Base-by-base conservation (phyloP, 108 stramenopile genomes). In the Pseudonitzschia multiseries region DNA sequence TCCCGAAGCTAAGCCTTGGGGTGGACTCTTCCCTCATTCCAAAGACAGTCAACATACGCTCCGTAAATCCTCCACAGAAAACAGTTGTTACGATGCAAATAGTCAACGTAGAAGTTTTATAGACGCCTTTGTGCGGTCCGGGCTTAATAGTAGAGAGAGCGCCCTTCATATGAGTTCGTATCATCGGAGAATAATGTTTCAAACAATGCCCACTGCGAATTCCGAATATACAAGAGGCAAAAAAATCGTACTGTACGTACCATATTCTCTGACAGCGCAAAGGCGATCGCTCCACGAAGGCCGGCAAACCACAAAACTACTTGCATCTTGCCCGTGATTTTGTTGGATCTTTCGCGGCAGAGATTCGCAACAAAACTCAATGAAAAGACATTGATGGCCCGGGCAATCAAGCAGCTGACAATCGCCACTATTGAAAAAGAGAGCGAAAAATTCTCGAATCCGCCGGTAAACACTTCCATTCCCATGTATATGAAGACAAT, bases 401-500 rank as follows among this genome's bases (percentile, higher is more conserved):
- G 78, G 8, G 86, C 96, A 17, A 96, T 43, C 60, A 92, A 67
- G 70, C 98, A 99, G 75, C 93, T 94, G 5, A 86, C 22, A 64
- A 97, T 66, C 1, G 90, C 96, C 61, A 94, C 68, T 0, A 94
- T 46, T 6, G 91, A 77, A 79, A 98, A 97, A 24, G 67, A 18
- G 26, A 90, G 40, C 72, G 96, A 83, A 83, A 86, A 97, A 31
- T 86, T 78, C 32, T 79, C 36, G 74, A 93, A 97, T 14, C 83
- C 73, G 9, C 61, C 61, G 9, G 96, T 99, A 69, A 98, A 99
- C 20, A 99, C 85, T 33, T 85, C 88, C 95, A 99, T 90, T 6
- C 98, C 98, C 97, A 99, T 97, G 83, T 99, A 99, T 17, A 97
- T 59, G 76, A 96, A 99, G 6, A 99, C 96, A 46, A 94, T 85